These are phyloP conservation scores for Powellomyces hirtus DNA, from an alignment of 192 early-diverging fungal species.

Conservation along the genomic window DNA sequence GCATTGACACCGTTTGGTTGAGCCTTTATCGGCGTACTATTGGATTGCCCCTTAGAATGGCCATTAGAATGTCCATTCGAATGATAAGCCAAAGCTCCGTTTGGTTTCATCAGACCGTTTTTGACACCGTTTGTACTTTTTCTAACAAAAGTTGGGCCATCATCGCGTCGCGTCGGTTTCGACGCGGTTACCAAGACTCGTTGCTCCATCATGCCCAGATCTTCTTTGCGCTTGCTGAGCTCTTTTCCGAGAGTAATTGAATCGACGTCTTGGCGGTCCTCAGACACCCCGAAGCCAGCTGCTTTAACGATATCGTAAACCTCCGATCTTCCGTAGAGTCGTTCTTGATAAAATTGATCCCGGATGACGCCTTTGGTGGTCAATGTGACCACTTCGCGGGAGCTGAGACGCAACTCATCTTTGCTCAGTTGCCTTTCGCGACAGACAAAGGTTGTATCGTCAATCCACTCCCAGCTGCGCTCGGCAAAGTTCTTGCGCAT, in stretches of 20 bases:
- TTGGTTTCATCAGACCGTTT: no score
- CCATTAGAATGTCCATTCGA: no score
- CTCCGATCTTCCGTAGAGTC: conserved; percentile 52
- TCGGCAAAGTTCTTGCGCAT: conserved; percentile 53
- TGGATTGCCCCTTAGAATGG: no score
- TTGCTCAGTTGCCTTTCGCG: conserved; percentile 57
- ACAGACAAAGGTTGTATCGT: conserved; percentile 63
- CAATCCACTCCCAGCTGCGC: conserved; percentile 66
- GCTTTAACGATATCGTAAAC: conserved; percentile 35
- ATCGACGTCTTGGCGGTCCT: conserved; percentile 1
- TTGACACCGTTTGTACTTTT: no score
- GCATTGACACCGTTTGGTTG: no score
- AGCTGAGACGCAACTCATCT: conserved; percentile 51
- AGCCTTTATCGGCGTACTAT: no score
- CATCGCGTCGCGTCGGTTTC: conserved; percentile 24
- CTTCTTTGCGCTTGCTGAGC: conserved; percentile 59
- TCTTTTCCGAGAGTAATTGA: conserved; percentile 43
- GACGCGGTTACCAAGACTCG: conserved; percentile 41
- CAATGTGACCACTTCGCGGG: conserved; percentile 54
- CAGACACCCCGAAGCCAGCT: conserved; percentile 25
- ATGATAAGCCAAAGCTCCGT: no score
- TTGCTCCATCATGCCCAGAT: conserved; percentile 70
- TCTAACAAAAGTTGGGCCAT: no score
- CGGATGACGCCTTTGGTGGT: conserved; percentile 55
- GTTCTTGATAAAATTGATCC: conserved; percentile 67